Evolutionary conservation across 2,329 filamentous ascomycete genomes (phyloP).

Genomic region (Pseudogymnoascus sp.): DNA sequence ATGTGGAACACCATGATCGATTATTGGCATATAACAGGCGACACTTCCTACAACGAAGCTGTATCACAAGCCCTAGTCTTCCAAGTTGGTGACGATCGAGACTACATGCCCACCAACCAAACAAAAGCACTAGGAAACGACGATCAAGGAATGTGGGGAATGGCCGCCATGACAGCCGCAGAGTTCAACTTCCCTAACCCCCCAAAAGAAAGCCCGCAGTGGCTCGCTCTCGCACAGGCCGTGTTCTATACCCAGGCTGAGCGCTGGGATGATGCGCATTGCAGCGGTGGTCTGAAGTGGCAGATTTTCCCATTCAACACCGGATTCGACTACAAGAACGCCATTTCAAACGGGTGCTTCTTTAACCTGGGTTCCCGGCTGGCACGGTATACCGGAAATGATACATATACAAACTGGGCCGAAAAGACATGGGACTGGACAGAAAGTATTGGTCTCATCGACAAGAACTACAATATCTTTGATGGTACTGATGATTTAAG

Average conservation of each 20-base stretch:
- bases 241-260: conserved; percentile 71
- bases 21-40: conserved; percentile 56
- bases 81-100: conserved; percentile 48
- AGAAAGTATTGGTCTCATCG: conserved; percentile 49
- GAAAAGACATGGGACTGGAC: conserved; percentile 64
- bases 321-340: conserved; percentile 57
- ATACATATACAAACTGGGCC: conserved; percentile 72
- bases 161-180: conserved; percentile 70
- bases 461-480: conserved; percentile 45
- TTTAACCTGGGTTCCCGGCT: conserved; percentile 65
- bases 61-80: conserved; percentile 48
- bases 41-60: conserved; percentile 49
- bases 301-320: conserved; percentile 73
- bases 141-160: conserved; percentile 66
- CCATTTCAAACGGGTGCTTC: conserved; percentile 62
- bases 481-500: conserved; percentile 44
- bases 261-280: conserved; percentile 61
- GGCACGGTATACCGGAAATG: conserved; percentile 69
- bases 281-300: conserved; percentile 73
- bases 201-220: conserved; percentile 55
- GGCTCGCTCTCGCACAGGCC: conserved; percentile 70
- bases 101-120: conserved; percentile 50
- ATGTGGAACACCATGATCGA: conserved; percentile 55
- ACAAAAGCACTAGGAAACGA: conserved; percentile 31
- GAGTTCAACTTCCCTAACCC: conserved; percentile 71